Conservation (phyloP, 2,329 filamentous ascomycete genomes). For the Pseudocercospora cruenta region DNA sequence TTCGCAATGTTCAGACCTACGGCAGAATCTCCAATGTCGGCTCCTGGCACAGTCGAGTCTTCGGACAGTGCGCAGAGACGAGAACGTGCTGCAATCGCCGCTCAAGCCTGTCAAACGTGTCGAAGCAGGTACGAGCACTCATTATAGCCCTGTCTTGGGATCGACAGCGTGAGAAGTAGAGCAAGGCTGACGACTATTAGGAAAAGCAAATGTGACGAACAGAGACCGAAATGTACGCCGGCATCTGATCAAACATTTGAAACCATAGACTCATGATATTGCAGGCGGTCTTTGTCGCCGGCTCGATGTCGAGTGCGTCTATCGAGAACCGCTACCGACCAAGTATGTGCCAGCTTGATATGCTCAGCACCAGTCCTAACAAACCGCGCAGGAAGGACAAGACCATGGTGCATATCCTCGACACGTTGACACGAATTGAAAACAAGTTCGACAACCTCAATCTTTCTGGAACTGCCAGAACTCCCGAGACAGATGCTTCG, state of each 20-base stretch:
- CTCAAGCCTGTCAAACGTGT: constrained; percentile 63
- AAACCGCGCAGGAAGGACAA: constrained; percentile 61
- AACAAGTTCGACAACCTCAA: constrained; percentile 56
- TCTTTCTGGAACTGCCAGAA: constrained; percentile 21
- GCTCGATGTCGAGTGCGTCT: constrained; percentile 62
- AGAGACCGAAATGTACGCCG: constrained; percentile 59
- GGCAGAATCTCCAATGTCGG: constrained; percentile 20
- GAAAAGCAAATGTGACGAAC: constrained; percentile 68
- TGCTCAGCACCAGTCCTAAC: background rate
- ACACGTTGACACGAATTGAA: constrained; percentile 59
- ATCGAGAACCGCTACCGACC: constrained; percentile 64
- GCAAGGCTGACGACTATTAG: constrained; percentile 39
- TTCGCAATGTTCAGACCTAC: background rate
- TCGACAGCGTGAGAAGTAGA: background rate
- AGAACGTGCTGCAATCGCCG: constrained; percentile 55
- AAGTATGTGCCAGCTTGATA: constrained; percentile 55
- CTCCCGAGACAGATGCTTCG: constrained; percentile 25
- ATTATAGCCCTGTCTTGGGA: background rate
- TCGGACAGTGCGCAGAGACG: constrained; percentile 39
- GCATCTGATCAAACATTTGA: background rate
- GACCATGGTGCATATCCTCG: constrained; percentile 64
- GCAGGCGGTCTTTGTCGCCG: constrained; percentile 57
- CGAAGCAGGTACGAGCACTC: constrained; percentile 41
- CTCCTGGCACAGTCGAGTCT: constrained; percentile 18
- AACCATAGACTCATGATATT: background rate